Evolutionary conservation across 2,329 filamentous ascomycete species (phyloP), one percentile per base, ranked within the genome.

Genomic region (Metarhizium album): DNA sequence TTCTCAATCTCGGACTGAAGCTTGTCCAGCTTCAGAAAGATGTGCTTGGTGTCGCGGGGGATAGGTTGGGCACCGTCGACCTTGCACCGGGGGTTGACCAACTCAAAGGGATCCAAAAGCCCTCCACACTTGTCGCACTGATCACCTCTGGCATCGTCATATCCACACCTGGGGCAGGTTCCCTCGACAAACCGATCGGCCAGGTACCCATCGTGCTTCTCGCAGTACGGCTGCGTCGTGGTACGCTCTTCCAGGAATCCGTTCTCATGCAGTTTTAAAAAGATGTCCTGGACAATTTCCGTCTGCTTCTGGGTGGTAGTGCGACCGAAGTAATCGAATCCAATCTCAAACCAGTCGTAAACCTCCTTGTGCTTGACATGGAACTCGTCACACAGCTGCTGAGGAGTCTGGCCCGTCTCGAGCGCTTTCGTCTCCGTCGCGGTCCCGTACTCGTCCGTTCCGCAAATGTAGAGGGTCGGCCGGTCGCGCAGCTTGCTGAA

Each of bases 341-440:
- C 83, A 63, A 97, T 91, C 64, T 90, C 82, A 72, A 98, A 98
- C 89, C 91, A 96, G 67, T 94, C 80, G 69, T 97, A 97, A 58
- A 96, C 86, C 46, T 86, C 87, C 61, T 89, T 83, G 71, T 96
- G 91, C 53, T 95, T 82, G 61, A 82, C 82, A 71, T 94, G 87
- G 74, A 94, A 96, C 73, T 96, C 94, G 69, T 87, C 82, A 73
- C 91, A 96, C 13, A 97, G 81, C 64, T 90, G 79, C 61, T 86
- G 78, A 22, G 91, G 90, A 13, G 84, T 89, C 56, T 90, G 75
- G 14, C 85, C 84, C 66, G 93, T 89, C 66, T 95, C 89, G 40
- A 96, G 80, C 4, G 91, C 91, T 73, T 95, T 95, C 24, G 91
- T 95, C 70, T 96, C 91, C 31, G 90, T 95, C 22, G 91, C 90